Evolutionary conservation across 495 filamentous ascomycete species (phyloP).

Genomic region (Aspergillus funiculosus): DNA sequence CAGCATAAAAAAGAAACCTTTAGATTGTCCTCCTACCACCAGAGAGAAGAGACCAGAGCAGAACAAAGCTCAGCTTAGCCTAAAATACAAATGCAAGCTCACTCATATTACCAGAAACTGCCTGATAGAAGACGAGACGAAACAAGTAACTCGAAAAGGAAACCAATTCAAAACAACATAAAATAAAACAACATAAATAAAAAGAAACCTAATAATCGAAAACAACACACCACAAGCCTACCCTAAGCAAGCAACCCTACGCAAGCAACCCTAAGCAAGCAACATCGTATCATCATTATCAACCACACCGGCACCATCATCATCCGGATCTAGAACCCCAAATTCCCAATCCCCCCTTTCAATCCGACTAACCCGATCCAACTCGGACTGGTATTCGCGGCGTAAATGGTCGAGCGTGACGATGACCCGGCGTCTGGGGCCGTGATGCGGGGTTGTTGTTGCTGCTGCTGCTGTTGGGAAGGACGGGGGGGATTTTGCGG

Average conservation of each 20-base stretch:
- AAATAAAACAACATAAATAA: no score
- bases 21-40: no score
- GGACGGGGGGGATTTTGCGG: slow-evolving; percentile 13
- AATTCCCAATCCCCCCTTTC: slow-evolving; percentile 59
- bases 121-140: no score
- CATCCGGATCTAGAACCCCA: slow-evolving; percentile 33
- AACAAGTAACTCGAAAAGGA: no score
- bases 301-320: slow-evolving; percentile 24
- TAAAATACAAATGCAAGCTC: no score
- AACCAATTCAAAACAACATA: no score
- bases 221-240: background rate
- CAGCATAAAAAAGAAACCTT: no score
- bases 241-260: background rate
- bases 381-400: slow-evolving; percentile 76
- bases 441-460: background rate
- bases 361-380: slow-evolving; percentile 67
- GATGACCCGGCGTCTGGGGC: slow-evolving; percentile 42
- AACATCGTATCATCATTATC: slow-evolving; percentile 44
- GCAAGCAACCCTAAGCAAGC: slow-evolving; percentile 23
- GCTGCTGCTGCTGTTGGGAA: background rate
- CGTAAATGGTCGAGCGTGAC: slow-evolving; percentile 79
- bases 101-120: no score
- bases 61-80: no score
- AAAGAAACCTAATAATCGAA: no score
- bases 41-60: no score